A percentile compares a stretch with the other conserved stretches of the same genome.
Evolutionary conservation across 352 stramenopile genomes (phyloP).

Genomic region (Thalassiosira mediterranea): DNA sequence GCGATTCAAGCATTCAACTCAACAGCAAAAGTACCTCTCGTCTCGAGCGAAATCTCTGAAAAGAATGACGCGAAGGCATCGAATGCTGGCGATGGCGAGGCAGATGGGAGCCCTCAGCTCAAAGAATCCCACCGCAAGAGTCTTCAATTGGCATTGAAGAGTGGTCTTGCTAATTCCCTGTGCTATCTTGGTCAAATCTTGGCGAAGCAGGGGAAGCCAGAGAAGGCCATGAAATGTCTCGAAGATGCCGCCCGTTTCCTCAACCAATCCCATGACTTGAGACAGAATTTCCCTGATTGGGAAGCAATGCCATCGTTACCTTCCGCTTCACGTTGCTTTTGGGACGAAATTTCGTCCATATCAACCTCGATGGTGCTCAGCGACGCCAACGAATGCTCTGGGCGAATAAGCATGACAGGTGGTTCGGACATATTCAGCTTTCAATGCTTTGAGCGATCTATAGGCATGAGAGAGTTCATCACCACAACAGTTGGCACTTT

Average conservation of each 20-base stretch:
- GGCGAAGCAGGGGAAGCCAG: conserved; percentile 23
- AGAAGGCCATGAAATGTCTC: conserved; percentile 57
- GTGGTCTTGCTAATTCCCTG: conserved; percentile 45
- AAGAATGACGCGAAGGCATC: conserved; percentile 16
- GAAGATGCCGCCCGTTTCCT: conserved; percentile 52
- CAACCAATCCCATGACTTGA: conserved; percentile 45
- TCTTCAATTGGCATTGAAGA: conserved; percentile 42
- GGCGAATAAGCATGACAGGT: conserved; percentile 34
- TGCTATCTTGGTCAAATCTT: conserved; percentile 44
- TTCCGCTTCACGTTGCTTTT: conserved; percentile 45
- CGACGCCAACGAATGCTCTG: conserved; percentile 57
- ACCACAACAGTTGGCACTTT: conserved; percentile 29
- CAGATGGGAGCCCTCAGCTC: neutral
- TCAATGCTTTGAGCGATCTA: conserved; percentile 54
- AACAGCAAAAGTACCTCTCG: conserved; percentile 17
- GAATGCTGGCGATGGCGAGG: neutral
- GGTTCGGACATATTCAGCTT: conserved; percentile 44
- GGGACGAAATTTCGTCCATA: conserved; percentile 49
- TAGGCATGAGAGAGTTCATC: conserved; percentile 60
- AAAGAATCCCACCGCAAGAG: conserved; percentile 32
- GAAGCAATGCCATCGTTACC: conserved; percentile 23
- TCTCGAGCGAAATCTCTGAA: conserved; percentile 23
- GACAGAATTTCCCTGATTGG: conserved; percentile 23
- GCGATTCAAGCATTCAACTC: conserved; percentile 45
- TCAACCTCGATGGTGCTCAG: conserved; percentile 53